These are phyloP conservation scores for Metarhizium rileyi DNA, from an alignment of 2,329 filamentous ascomycete species.

Conservation along the genomic window DNA sequence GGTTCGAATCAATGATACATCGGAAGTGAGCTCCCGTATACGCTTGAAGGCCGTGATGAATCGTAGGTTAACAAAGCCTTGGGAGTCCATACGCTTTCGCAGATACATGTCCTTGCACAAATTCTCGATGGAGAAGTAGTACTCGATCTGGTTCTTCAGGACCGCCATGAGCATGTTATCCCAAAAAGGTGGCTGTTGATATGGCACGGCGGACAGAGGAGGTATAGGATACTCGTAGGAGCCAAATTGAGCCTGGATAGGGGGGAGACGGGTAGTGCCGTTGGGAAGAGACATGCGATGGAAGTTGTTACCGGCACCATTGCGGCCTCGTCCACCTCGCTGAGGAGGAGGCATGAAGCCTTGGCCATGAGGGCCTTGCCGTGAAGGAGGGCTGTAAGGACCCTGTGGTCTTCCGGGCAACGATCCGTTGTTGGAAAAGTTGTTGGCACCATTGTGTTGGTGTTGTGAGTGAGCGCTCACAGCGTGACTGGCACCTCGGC, in stretches of 20 bases:
- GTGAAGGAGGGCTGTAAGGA: conserved; percentile 35
- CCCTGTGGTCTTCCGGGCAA: conserved; percentile 23
- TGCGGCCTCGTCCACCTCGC: conserved; percentile 26
- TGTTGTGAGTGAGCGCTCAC: conserved; percentile 25
- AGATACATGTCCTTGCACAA: conserved; percentile 87
- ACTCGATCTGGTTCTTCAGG: conserved; percentile 56
- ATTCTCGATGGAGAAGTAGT: conserved; percentile 96
- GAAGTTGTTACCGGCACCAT: conserved; percentile 21
- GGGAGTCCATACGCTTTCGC: conserved; percentile 84
- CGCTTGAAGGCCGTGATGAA: conserved; percentile 83
- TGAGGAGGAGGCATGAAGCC: conserved; percentile 23
- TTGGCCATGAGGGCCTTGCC: conserved; percentile 28
- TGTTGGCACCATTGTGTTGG: conserved; percentile 19
- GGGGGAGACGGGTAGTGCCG: conserved; percentile 23
- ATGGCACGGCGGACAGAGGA: conserved; percentile 27
- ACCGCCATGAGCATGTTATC: conserved; percentile 36
- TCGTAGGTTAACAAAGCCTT: conserved; percentile 77
- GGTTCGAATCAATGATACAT: conserved; percentile 63
- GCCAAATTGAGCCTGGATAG: conserved; percentile 25
- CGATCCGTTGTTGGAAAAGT: conserved; percentile 26
- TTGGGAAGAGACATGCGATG: conserved; percentile 32
- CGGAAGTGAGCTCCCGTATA: conserved; percentile 36
- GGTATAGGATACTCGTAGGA: conserved; percentile 31
- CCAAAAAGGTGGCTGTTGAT: conserved; percentile 37
- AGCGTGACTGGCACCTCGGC: conserved; percentile 34